Conservation (phyloP, 805 yeast species). For the Saccharomyces cerevisiae region DNA sequence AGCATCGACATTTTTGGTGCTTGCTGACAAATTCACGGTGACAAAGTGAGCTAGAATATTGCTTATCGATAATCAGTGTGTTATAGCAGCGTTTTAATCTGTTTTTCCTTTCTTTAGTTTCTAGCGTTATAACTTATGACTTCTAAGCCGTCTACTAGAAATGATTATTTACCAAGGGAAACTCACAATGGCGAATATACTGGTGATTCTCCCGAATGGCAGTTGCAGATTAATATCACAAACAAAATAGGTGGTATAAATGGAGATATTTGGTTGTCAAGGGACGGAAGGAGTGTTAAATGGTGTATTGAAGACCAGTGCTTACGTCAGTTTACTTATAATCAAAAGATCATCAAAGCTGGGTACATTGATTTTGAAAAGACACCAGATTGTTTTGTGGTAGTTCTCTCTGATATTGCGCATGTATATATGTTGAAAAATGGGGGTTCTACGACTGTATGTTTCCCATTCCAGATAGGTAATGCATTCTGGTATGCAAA, state of each 20-base stretch:
- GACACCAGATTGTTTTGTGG: slow-evolving; percentile 39
- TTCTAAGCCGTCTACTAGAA: background rate
- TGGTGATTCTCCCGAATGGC: background rate
- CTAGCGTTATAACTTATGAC: background rate
- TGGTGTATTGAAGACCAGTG: slow-evolving; percentile 30
- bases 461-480: slow-evolving; percentile 60
- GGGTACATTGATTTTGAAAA: slow-evolving; percentile 47
- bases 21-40: background rate
- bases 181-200: background rate
- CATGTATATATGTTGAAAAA: slow-evolving; percentile 47
- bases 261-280: slow-evolving; percentile 25
- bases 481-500: slow-evolving; percentile 56
- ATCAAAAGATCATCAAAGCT: slow-evolving; percentile 45
- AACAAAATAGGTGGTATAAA: background rate
- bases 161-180: background rate
- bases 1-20: background rate
- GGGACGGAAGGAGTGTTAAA: slow-evolving; percentile 32
- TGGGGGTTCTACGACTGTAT: slow-evolving; percentile 52
- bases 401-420: slow-evolving; percentile 53
- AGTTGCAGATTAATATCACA: background rate
- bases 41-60: background rate
- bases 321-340: slow-evolving; percentile 36
- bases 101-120: background rate
- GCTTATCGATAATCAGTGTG: background rate
- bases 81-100: background rate